Conservation (phyloP, 2,329 filamentous ascomycete genomes). For the Aspergillus amoenus region DNA sequence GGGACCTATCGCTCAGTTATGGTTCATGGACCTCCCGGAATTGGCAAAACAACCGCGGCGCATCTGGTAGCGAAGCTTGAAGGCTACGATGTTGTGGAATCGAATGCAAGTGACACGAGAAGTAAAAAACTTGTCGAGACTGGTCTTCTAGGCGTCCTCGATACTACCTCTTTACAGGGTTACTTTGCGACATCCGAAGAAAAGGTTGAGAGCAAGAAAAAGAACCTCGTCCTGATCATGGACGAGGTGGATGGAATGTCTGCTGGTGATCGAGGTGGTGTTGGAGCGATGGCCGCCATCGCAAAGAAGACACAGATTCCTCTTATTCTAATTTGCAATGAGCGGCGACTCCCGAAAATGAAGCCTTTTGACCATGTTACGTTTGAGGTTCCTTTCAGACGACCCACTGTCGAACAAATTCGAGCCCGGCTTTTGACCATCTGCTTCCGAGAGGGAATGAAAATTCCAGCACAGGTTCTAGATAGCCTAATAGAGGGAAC, state of each 20-base stretch:
- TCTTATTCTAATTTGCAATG: constrained; percentile 97
- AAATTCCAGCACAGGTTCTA: constrained; percentile 77
- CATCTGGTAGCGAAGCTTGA: constrained; percentile 91
- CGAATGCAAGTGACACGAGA: constrained; percentile 90
- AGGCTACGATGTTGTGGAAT: constrained; percentile 91
- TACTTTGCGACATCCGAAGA: constrained; percentile 86
- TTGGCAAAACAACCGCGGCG: constrained; percentile 95
- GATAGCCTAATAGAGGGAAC: constrained; percentile 95
- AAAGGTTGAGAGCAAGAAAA: constrained; percentile 75
- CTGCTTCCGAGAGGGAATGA: constrained; percentile 85
- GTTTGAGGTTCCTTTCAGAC: constrained; percentile 81
- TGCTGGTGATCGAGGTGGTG: constrained; percentile 90
- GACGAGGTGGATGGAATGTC: constrained; percentile 99
- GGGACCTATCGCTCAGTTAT: constrained; percentile 87
- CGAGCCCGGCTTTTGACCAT: constrained; percentile 92
- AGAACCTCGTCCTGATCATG: constrained; percentile 96
- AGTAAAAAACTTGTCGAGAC: constrained; percentile 94
- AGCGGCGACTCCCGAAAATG: constrained; percentile 92
- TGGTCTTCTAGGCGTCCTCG: constrained; percentile 84
- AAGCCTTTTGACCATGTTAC: constrained; percentile 90
- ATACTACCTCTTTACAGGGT: constrained; percentile 87
- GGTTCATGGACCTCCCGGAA: constrained; percentile 90
- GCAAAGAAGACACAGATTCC: constrained; percentile 95
- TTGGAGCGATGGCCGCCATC: constrained; percentile 88
- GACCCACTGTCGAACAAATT: constrained; percentile 88